Conservation (phyloP, 768 basidiomycete genomes). For the Holtermanniella nyarrowii region DNA sequence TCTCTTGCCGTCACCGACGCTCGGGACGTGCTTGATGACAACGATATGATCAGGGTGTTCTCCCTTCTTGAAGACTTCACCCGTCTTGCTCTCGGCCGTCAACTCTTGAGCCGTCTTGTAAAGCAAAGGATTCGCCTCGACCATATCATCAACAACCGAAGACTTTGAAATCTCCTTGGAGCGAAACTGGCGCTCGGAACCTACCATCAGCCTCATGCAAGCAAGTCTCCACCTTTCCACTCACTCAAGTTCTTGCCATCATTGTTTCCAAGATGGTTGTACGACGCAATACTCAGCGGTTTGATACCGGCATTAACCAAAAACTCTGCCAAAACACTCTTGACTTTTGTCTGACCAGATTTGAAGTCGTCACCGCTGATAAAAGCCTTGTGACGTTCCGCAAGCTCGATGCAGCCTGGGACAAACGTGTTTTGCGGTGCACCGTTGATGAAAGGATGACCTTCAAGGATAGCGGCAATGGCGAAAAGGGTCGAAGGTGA, state of each 20-base stretch:
- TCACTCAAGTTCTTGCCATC: constrained; percentile 78
- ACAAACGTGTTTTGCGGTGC: constrained; percentile 99
- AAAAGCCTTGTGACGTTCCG: constrained; percentile 78
- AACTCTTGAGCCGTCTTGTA: constrained; percentile 63
- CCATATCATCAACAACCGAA: constrained; percentile 97
- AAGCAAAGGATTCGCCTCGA: constrained; percentile 73
- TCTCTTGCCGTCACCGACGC: constrained; percentile 92
- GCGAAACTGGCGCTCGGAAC: constrained; percentile 81
- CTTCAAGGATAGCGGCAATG: constrained; percentile 88
- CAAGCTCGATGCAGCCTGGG: constrained; percentile 83
- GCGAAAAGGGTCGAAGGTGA: constrained; percentile 94
- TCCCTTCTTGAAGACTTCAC: constrained; percentile 51
- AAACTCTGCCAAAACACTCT: constrained; percentile 94
- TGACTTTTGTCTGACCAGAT: constrained; percentile 83
- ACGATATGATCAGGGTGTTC: constrained; percentile 97
- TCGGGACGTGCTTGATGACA: constrained; percentile 93
- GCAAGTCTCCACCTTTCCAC: no score
- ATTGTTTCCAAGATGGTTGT: constrained; percentile 98
- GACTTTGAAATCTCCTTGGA: constrained; percentile 98
- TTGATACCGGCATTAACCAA: constrained; percentile 98
- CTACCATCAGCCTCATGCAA: no score
- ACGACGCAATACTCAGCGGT: constrained; percentile 89
- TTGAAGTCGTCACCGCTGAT: constrained; percentile 98
- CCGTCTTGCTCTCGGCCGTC: constrained; percentile 43
- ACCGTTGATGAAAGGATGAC: constrained; percentile 90